These are phyloP conservation scores for Halenospora varia DNA, from an alignment of 495 filamentous ascomycete genomes.

Conservation along the genomic window DNA sequence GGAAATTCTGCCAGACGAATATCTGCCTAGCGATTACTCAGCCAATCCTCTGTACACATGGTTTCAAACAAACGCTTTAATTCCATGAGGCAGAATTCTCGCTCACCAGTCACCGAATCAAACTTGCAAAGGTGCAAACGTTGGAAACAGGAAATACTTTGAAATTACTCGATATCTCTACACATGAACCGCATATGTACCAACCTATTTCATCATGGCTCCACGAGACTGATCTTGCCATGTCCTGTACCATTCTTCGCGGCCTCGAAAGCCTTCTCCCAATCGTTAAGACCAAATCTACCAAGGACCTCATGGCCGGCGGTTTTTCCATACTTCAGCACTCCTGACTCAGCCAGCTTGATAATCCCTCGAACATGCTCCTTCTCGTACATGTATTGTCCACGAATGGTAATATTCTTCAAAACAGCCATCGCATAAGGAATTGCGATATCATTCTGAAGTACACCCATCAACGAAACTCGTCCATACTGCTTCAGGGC, in stretches of 20 bases:
- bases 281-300: slow-evolving; percentile 21
- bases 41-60: too few relatives aligned
- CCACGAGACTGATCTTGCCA: not conserved
- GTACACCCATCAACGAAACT: slow-evolving; percentile 39
- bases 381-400: slow-evolving; percentile 46
- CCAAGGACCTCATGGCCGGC: not conserved
- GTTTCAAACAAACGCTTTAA: too few relatives aligned
- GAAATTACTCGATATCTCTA: too few relatives aligned
- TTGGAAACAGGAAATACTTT: too few relatives aligned
- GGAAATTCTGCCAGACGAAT: too few relatives aligned
- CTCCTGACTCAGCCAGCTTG: slow-evolving; percentile 34
- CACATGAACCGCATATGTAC: too few relatives aligned
- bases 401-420: slow-evolving; percentile 38
- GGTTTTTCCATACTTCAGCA: slow-evolving; percentile 32
- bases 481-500: slow-evolving; percentile 38
- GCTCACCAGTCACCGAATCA: too few relatives aligned
- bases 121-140: too few relatives aligned
- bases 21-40: too few relatives aligned
- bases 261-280: slow-evolving; percentile 9
- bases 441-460: slow-evolving; percentile 9
- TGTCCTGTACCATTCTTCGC: not conserved
- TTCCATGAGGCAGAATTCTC: too few relatives aligned
- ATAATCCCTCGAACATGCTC: slow-evolving; percentile 33
- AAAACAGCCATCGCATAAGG: slow-evolving; percentile 26
- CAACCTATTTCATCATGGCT: too few relatives aligned